Evolutionary conservation across 208 protist genomes (phyloP).

Genomic region (Balamuthia mandrillaris): DNA sequence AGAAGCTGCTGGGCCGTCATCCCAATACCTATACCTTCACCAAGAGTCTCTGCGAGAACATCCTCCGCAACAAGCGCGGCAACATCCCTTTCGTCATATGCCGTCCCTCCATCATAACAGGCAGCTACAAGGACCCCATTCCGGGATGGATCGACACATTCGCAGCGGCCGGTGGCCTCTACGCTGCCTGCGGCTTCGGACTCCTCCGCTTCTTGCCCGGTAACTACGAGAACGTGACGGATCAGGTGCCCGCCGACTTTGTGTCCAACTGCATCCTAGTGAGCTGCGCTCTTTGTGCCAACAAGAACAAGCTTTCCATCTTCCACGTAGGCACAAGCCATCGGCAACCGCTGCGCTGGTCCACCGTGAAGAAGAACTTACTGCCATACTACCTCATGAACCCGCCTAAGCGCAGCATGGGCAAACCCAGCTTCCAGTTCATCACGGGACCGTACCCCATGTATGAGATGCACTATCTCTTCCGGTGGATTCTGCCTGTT

Average conservation of each 20-base stretch:
- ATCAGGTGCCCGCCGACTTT: slow-evolving; percentile 50
- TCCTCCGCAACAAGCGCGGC: slow-evolving; percentile 43
- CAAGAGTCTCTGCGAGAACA: slow-evolving; percentile 51
- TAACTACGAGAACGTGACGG: slow-evolving; percentile 22
- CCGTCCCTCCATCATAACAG: slow-evolving; percentile 48
- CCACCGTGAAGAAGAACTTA: slow-evolving; percentile 36
- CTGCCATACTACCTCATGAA: slow-evolving; percentile 56
- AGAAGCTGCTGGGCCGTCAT: slow-evolving; percentile 47
- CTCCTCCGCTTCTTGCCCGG: slow-evolving; percentile 51
- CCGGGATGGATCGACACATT: slow-evolving; percentile 59
- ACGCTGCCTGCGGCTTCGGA: slow-evolving; percentile 55
- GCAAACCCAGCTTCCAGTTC: slow-evolving; percentile 41
- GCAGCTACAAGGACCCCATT: slow-evolving; percentile 31
- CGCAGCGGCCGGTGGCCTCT: slow-evolving; percentile 46
- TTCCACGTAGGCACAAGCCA: slow-evolving; percentile 50
- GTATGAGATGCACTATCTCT: slow-evolving; percentile 53
- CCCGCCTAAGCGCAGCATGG: slow-evolving; percentile 53
- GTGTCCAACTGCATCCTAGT: slow-evolving; percentile 50
- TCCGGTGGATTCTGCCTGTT: slow-evolving; percentile 48
- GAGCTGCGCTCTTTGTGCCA: background rate
- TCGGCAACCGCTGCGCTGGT: slow-evolving; percentile 53
- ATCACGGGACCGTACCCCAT: slow-evolving; percentile 32
- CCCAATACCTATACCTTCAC: slow-evolving; percentile 64
- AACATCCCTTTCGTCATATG: slow-evolving; percentile 52
- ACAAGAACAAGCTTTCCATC: background rate